phyloP scores from a whole-genome alignment of 208 protist genomes.

The Acanthamoeba sp. region DNA sequence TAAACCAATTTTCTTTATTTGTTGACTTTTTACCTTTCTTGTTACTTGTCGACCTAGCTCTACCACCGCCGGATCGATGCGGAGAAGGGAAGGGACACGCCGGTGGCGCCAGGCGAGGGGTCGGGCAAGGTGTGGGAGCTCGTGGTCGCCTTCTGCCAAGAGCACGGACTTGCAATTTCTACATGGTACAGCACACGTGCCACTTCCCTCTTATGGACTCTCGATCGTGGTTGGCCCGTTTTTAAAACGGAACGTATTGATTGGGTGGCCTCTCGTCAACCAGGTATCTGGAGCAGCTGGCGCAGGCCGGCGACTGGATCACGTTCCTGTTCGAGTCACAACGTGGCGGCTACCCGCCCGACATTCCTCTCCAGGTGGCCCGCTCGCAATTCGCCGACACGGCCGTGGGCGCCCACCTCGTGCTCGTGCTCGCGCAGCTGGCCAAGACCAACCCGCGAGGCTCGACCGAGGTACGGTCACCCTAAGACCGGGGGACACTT shows the following conservation, averaged over 20 bases:
- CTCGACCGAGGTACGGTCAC: not conserved
- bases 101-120: not conserved
- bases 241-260: no score
- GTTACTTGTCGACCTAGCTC: not conserved
- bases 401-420: slow-evolving; percentile 38
- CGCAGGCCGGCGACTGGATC: slow-evolving; percentile 60
- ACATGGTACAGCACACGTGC: not conserved
- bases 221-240: not conserved
- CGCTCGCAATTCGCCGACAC: not conserved
- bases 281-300: slow-evolving; percentile 55
- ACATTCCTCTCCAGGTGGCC: slow-evolving; percentile 27
- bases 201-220: not conserved
- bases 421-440: slow-evolving; percentile 2
- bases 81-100: not conserved
- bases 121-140: slow-evolving; percentile 28
- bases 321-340: slow-evolving; percentile 57
- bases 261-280: no score
- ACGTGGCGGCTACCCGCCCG: slow-evolving; percentile 2
- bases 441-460: slow-evolving; percentile 36
- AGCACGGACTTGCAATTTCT: not conserved
- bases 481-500: not conserved
- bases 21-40: no score
- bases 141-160: slow-evolving; percentile 29
- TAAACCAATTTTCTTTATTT: not conserved
- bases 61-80: not conserved